A percentile compares a stretch with the other conserved stretches of the same genome.
phyloP scores from a whole-genome alignment of 257 asterid genomes.

The Fraxinus pennsylvanica region DNA sequence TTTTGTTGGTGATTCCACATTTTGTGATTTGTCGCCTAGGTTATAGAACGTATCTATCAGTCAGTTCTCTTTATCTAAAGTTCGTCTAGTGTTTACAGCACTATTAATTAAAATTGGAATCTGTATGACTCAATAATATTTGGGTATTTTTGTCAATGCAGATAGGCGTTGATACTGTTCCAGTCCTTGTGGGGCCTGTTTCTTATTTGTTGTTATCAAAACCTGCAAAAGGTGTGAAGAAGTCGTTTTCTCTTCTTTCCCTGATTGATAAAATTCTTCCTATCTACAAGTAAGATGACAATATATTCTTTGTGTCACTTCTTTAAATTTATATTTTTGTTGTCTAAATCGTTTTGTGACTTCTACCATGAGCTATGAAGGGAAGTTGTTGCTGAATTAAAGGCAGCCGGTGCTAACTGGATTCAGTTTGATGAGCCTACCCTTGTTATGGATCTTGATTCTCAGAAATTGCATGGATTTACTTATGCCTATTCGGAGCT shows the following conservation, averaged over 20 bases:
- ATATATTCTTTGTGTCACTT: constrained; percentile 2
- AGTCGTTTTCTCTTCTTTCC: constrained; percentile 59
- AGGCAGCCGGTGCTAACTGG: constrained; percentile 85
- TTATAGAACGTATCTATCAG: neutral
- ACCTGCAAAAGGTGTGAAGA: constrained; percentile 74
- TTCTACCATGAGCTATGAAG: constrained; percentile 45
- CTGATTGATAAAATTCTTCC: constrained; percentile 77
- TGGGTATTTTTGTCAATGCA: constrained; percentile 28
- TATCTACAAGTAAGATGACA: constrained; percentile 58
- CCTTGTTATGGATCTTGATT: constrained; percentile 70
- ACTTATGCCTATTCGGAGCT: constrained; percentile 61
- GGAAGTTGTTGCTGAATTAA: constrained; percentile 69
- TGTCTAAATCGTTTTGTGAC: neutral
- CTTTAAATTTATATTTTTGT: neutral
- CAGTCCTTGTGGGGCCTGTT: constrained; percentile 81
- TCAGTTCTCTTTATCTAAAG: neutral
- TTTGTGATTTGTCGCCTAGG: neutral
- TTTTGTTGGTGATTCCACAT: neutral
- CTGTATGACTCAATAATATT: constrained; percentile 1
- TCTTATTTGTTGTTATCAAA: constrained; percentile 71
- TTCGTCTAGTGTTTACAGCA: neutral
- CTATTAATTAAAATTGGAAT: neutral
- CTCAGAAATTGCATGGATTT: constrained; percentile 60
- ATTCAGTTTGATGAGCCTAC: constrained; percentile 86
- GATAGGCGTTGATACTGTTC: constrained; percentile 74